These are phyloP conservation scores for Xylaria sp. DNA, from an alignment of 2,329 filamentous ascomycete species.

Conservation along the genomic window DNA sequence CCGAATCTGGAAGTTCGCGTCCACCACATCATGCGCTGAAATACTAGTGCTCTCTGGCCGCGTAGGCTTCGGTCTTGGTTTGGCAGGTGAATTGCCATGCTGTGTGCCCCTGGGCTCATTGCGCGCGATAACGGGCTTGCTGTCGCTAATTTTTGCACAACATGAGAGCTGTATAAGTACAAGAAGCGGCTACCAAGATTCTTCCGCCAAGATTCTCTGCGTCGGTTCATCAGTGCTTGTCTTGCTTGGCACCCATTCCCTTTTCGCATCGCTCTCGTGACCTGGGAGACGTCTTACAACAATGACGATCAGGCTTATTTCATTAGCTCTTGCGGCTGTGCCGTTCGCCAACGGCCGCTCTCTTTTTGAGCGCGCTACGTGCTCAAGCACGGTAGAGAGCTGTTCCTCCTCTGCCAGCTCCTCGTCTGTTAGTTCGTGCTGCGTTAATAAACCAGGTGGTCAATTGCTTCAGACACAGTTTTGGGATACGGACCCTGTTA, in stretches of 20 bases:
- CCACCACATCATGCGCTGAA: slow-evolving; percentile 4
- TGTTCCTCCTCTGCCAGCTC: slow-evolving; percentile 41
- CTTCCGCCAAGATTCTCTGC: slow-evolving; percentile 4
- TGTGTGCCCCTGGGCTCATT: slow-evolving; percentile 1
- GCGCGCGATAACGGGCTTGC: slow-evolving; percentile 17
- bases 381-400: slow-evolving; percentile 33
- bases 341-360: slow-evolving; percentile 14
- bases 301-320: slow-evolving; percentile 7
- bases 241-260: slow-evolving; percentile 22
- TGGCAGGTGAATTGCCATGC: slow-evolving; percentile 25
- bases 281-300: slow-evolving; percentile 4
- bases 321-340: slow-evolving; percentile 22
- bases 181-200: slow-evolving; percentile 2
- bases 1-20: slow-evolving; percentile 28
- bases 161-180: slow-evolving; percentile 23
- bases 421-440: slow-evolving; percentile 68
- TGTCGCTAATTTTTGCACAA: background rate
- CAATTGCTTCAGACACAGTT: slow-evolving; percentile 80
- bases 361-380: slow-evolving; percentile 13
- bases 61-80: slow-evolving; percentile 29
- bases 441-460: slow-evolving; percentile 78
- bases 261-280: slow-evolving; percentile 4
- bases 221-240: slow-evolving; percentile 20
- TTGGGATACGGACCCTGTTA: slow-evolving; percentile 75
- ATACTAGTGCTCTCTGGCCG: slow-evolving; percentile 18